Base-by-base conservation (phyloP, 345 rosid genomes). In the Angophora floribunda region DNA sequence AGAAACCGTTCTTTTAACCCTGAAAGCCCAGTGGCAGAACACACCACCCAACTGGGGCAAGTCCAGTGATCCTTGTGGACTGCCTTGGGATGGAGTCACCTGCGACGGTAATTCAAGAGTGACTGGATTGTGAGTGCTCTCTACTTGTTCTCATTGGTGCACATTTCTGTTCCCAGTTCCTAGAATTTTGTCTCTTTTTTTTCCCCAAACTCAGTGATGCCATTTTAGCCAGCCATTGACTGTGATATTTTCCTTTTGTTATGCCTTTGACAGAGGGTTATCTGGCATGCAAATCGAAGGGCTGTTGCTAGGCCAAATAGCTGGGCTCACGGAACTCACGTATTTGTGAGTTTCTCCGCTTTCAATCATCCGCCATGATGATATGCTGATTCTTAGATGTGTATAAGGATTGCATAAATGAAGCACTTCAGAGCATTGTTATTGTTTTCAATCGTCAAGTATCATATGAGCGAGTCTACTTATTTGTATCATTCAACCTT, bases 51-150 rank as follows among this genome's bases (percentile, higher is more conserved):
- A 92, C 87, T 97, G 99, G 98, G 90, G 86, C 59, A 93, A 87
- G 19, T 93, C 97, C 30, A 91, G 92, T 61, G 99, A 96, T 90
- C 99, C 99, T 26, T 97, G 99, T 90, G 96, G 94, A 87, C 87
- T 89, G 87, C 95, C 95, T 67, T 97, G 99, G 99, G 98, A 96
- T 91, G 99, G 99, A 87, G 92, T 97, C 90, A 90, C 97, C 14
- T 97, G 99, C 90, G 91, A 91, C n/a, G 70, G 22, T 88, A 89
- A 52, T 86, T 94, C 99, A 5, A 92, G 97, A 90, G 94, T 97
- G 84, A 96, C 97, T 50, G 93, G 94, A 87, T 52, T 97, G 99
- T 97, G 79, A 96, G 98, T 91, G 65, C 65, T 59, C 30, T 59
- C 14, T 10, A 3, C 65, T 59, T 59, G 30, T 26, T 59, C 65